These are phyloP conservation scores for Sechiopsis laciniata DNA, from an alignment of 306 rosid genomes.

Conservation along the genomic window DNA sequence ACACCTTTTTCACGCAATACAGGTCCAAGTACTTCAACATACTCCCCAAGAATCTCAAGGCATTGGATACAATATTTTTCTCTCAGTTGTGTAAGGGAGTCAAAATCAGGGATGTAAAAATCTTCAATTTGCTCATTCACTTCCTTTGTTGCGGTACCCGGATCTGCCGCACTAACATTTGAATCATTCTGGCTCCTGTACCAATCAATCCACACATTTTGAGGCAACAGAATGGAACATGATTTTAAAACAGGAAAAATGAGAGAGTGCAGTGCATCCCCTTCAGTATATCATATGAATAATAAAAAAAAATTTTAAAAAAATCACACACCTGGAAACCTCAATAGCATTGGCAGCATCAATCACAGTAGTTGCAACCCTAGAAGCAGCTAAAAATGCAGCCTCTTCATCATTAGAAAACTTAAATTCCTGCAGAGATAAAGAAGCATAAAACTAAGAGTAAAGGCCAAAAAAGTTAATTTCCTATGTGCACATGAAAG, in stretches of 20 bases:
- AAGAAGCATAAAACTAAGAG: constrained; percentile 22
- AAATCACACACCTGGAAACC: constrained; percentile 58
- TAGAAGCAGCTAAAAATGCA: constrained; percentile 86
- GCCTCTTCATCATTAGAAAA: constrained; percentile 61
- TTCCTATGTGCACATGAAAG: background rate
- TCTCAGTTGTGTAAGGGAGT: constrained; percentile 65
- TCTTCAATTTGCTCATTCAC: constrained; percentile 59
- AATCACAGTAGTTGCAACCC: constrained; percentile 76
- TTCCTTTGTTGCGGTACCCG: constrained; percentile 39
- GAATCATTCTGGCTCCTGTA: constrained; percentile 54
- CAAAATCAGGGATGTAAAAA: constrained; percentile 60
- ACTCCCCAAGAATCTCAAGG: constrained; percentile 86
- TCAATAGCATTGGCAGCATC: constrained; percentile 89
- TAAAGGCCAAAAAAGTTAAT: background rate
- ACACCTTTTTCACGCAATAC: constrained; percentile 94
- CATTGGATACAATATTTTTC: constrained; percentile 96
- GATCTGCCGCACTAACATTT: constrained; percentile 35
- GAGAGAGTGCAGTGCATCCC: constrained; percentile 2
- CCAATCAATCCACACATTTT: constrained; percentile 28
- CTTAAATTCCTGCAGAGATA: constrained; percentile 56
- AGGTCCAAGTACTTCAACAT: constrained; percentile 98
- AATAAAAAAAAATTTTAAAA: constrained; percentile 14
- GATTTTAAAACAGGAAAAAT: background rate
- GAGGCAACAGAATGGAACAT: constrained; percentile 9
- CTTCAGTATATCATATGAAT: background rate